phyloP scores from a whole-genome alignment of 305 asterid genomes.

The Fraxinus sp. region DNA sequence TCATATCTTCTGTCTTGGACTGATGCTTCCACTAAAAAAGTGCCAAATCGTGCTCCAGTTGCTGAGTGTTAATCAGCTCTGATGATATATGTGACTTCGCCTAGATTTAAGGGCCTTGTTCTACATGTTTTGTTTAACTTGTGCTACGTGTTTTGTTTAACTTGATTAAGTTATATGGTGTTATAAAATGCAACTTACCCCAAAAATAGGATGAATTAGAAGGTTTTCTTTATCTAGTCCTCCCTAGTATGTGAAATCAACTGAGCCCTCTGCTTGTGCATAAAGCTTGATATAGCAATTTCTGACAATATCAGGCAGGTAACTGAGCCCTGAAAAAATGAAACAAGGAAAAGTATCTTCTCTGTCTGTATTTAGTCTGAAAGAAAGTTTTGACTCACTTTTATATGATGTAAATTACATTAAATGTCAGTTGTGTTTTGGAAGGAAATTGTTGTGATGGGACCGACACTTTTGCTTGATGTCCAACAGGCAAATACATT shows the following conservation, averaged over 20 bases:
- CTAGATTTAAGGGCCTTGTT: neutral
- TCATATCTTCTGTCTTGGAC: neutral
- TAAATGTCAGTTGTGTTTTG: conserved; percentile 10
- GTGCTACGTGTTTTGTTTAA: neutral
- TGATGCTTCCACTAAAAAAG: neutral
- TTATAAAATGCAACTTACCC: neutral
- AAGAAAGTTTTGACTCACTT: neutral
- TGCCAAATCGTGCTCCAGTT: neutral
- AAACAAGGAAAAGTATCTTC: neutral
- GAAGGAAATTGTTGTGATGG: conserved; percentile 22
- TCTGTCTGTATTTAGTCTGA: conserved; percentile 2
- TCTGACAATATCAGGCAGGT: neutral
- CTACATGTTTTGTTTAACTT: neutral
- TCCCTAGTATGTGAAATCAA: neutral
- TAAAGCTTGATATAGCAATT: neutral
- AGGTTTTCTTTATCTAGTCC: neutral
- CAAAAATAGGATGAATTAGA: neutral
- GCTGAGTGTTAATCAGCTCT: neutral
- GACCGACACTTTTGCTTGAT: conserved; percentile 12
- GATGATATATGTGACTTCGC: neutral
- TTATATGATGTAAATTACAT: conserved; percentile 1
- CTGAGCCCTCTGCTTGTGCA: neutral
- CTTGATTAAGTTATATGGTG: neutral
- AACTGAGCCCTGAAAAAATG: conserved; percentile 1
- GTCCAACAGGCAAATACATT: neutral